Base-by-base conservation (phyloP, 2,329 filamentous ascomycete species). In the Epichloe scottii region DNA sequence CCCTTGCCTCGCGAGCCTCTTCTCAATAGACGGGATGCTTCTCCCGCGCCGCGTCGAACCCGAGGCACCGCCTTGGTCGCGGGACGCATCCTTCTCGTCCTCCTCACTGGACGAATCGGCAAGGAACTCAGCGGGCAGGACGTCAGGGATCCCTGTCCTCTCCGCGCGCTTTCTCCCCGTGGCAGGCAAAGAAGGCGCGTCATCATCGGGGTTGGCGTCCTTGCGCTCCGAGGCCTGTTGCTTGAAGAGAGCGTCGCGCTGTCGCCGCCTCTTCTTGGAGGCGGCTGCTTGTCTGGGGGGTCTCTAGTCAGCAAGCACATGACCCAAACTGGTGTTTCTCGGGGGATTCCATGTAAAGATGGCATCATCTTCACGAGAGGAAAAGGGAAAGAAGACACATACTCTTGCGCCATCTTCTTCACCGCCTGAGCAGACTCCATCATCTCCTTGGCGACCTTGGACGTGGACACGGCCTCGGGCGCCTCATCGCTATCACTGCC, bases 401-500 rank as follows among this genome's bases (percentile, higher is more conserved):
- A 81, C 78, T 75, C 68, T 57, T 75, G 71, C 6, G 71, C 73
- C 21, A 73, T 75, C 53, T 74, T 73, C 52, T 72, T 68, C 38
- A 71, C 71, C 14, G 68, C 71, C 53, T 74, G 68, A 1, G 70
- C 67, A 3, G 71, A 70, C 56, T 73, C 69, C 53, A 71, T 69
- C 21, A 69, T 66, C 53, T 73, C 66, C 14, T 66, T 69, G 1
- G 75, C 76, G 3, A 71, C 75, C 46, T 69, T 68, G 12, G 66
- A 62, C 1, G 76, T 76, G 0, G 78, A 80, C n/a, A 81, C 71
- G 3, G 75, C 77, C 62, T 81, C 78, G 8, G 78, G 78, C 0
- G 77, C 77, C 46, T 75, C 77, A 49, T 80, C 76, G 42, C 71
- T 72, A 11, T 69, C 68, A 3, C 71, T 64, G 3, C 67, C 1